Conservation (phyloP, 345 rosid species). For the Lepidium africanum region DNA sequence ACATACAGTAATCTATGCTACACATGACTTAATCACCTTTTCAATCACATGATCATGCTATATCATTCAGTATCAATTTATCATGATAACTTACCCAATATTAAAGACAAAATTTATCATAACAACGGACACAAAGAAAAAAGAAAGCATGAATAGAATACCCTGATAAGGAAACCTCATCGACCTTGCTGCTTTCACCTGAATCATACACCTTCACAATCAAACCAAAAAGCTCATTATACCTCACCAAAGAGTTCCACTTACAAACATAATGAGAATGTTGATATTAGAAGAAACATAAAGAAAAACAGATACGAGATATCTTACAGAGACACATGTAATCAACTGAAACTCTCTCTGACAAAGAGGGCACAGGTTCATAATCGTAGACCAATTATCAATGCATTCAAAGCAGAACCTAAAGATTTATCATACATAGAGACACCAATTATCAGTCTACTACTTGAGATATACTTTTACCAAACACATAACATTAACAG, state of each 20-base stretch:
- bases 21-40: neutral
- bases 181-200: conserved; percentile 63
- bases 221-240: conserved; percentile 22
- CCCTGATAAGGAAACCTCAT: conserved; percentile 71
- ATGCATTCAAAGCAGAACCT: conserved; percentile 99
- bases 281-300: neutral
- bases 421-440: conserved; percentile 16
- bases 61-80: neutral
- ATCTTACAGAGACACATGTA: conserved; percentile 94
- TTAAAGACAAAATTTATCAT: neutral
- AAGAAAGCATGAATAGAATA: conserved; percentile 16
- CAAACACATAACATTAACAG: neutral
- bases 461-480: neutral
- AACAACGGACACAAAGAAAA: neutral
- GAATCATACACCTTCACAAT: conserved; percentile 78
- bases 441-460: conserved; percentile 8
- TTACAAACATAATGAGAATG: neutral
- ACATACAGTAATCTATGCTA: neutral
- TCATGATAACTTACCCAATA: neutral
- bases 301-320: neutral
- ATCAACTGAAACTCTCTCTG: conserved; percentile 93
- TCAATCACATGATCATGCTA: neutral
- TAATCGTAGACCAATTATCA: conserved; percentile 96
- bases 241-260: conserved; percentile 7
- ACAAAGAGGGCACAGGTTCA: conserved; percentile 96